Conservation (phyloP, 257 asterid species). For the Solanum appendiculatum region DNA sequence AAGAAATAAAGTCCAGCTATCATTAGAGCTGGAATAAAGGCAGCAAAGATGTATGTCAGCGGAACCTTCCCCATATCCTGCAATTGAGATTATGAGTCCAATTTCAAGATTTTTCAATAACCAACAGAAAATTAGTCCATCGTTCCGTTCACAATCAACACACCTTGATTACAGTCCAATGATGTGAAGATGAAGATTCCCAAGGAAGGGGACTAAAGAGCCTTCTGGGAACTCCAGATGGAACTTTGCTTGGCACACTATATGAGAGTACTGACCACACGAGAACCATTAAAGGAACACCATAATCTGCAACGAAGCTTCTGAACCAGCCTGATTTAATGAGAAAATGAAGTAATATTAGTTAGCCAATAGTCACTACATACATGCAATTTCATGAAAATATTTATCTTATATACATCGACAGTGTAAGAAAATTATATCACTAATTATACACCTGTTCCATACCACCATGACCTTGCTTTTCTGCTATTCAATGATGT, state of each 20-base stretch:
- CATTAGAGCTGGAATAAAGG: slow-evolving; percentile 7
- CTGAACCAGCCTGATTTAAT: slow-evolving; percentile 18
- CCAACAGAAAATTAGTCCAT: background rate
- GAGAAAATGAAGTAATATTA: background rate
- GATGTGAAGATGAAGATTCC: slow-evolving; percentile 33
- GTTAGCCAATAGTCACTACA: background rate
- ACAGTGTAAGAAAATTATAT: background rate
- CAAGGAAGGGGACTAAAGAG: slow-evolving; percentile 35
- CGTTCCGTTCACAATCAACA: background rate
- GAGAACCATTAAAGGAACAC: slow-evolving; percentile 44
- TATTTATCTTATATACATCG: background rate
- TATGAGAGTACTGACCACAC: slow-evolving; percentile 34
- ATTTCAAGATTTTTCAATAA: background rate
- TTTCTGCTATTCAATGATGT: slow-evolving; percentile 34
- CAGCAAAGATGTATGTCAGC: background rate
- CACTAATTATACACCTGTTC: slow-evolving; percentile 13
- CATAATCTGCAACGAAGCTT: slow-evolving; percentile 48
- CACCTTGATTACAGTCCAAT: slow-evolving; percentile 52
- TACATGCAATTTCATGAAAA: background rate
- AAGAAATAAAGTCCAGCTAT: background rate
- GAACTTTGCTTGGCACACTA: slow-evolving; percentile 17
- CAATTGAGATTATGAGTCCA: background rate
- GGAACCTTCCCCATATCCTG: slow-evolving; percentile 5
- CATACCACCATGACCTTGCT: slow-evolving; percentile 47
- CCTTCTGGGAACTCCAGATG: slow-evolving; percentile 38